Conservation (phyloP, 169 alveolate species). For the Blepharisma undulans region DNA sequence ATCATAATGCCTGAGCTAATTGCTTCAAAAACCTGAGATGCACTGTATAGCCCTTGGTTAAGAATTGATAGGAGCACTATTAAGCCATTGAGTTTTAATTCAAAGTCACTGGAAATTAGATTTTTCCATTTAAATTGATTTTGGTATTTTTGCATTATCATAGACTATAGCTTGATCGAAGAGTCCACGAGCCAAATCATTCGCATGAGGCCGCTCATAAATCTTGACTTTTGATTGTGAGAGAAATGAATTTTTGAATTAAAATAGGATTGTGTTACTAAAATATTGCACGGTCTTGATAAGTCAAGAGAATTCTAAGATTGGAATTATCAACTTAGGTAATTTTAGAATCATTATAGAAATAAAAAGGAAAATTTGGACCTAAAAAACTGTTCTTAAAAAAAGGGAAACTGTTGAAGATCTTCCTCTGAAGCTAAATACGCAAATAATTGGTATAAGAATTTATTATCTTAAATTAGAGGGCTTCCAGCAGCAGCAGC, state of each 20-base stretch:
- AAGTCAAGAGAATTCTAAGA: too few species aligned
- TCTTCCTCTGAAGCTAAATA: too few species aligned
- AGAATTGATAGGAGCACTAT: conserved; percentile 61
- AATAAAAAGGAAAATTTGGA: conserved; percentile 74
- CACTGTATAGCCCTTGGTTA: conserved; percentile 82
- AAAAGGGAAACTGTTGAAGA: too few species aligned
- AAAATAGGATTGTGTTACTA: too few species aligned
- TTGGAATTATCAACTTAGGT: too few species aligned
- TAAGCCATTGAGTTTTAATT: conserved; percentile 63
- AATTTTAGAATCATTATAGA: too few species aligned
- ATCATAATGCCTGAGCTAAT: conserved; percentile 78
- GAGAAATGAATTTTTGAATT: not conserved
- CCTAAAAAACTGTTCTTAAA: too few species aligned
- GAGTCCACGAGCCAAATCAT: conserved; percentile 24
- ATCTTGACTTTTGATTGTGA: not conserved
- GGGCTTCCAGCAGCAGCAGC: conserved; percentile 11
- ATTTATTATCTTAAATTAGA: not conserved
- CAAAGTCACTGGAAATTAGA: conserved; percentile 57
- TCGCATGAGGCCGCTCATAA: conserved; percentile 25
- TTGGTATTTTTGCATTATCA: conserved; percentile 34
- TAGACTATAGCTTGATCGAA: not conserved
- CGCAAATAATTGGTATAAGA: too few species aligned
- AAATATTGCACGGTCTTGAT: too few species aligned
- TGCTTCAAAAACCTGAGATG: conserved; percentile 69
- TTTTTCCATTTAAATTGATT: conserved; percentile 52